These are phyloP conservation scores for Tubosaeta brunneosetosa DNA, from an alignment of 768 basidiomycete genomes.

Conservation along the genomic window DNA sequence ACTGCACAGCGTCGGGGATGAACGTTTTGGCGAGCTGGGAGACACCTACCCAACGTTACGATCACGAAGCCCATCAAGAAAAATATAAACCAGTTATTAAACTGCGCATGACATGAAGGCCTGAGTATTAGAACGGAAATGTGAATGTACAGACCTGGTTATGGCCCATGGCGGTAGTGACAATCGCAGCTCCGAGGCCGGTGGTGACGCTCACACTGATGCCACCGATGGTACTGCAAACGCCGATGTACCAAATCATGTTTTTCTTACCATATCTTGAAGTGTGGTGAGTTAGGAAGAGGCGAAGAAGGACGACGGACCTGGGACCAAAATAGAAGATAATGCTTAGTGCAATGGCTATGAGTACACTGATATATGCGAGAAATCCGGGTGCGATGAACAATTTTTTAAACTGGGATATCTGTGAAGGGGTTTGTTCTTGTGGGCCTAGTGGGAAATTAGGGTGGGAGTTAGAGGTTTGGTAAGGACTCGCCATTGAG, in stretches of 20 bases:
- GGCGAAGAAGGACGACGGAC: constrained; percentile 34
- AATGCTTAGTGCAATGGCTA: constrained; percentile 61
- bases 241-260: constrained; percentile 93
- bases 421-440: constrained; percentile 66
- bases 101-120: constrained; percentile 41
- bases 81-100: constrained; percentile 90
- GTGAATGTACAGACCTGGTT: constrained; percentile 57
- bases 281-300: constrained; percentile 1
- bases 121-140: no score
- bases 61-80: constrained; percentile 81
- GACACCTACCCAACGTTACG: constrained; percentile 66
- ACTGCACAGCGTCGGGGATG: constrained; percentile 38
- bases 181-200: constrained; percentile 87
- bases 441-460: constrained; percentile 48
- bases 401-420: constrained; percentile 65
- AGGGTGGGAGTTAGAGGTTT: background rate
- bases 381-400: constrained; percentile 86
- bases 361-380: constrained; percentile 58
- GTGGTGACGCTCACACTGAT: constrained; percentile 93
- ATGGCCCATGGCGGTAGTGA: constrained; percentile 68
- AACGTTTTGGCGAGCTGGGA: background rate
- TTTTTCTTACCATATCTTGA: constrained; percentile 81
- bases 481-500: constrained; percentile 59
- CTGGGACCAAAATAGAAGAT: constrained; percentile 79
- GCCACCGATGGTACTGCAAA: constrained; percentile 97